Base-by-base conservation (phyloP, 768 basidiomycete genomes). In the Lentinula edodes region DNA sequence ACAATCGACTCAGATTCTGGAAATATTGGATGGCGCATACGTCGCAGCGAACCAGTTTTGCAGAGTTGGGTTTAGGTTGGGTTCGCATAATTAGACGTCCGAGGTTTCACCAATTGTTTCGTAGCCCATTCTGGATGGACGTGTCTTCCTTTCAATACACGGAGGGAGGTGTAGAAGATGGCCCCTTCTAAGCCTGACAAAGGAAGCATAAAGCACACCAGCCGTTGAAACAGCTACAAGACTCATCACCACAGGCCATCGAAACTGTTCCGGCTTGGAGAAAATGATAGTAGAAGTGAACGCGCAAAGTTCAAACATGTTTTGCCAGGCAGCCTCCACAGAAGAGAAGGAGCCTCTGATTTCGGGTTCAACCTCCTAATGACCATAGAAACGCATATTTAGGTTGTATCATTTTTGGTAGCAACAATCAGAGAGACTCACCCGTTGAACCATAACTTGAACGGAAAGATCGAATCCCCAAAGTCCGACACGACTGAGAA, bases 401-500 rank as follows among this genome's bases (percentile, higher is more conserved):
- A 3, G 3, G 28, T 28, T 4, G 3, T 28, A 3, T 2, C 2
- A 28, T 45, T 18, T 15, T 2, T 45, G 7, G 15, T n/a, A 45
- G 15, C 16, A 7, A 18, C 18, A n/a, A 18, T 18, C 23, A 3
- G 23, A 20, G 20, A 23, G 23, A 18, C 20, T 18, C 20, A 12
- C 69, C 68, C 70, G 57, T 62, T 73, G 72, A n/a, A 72, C 63
- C 39, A 72, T 66, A 6, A 66, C 58, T 56, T 73, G 72, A 3
- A 64, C 68, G 43, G 66, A 66, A 18, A 73, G 66, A 58, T 73
- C 71, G 36, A 72, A 73, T 9, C 71, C 71, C 72, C 72, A 72
- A 13, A 73, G 64, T 12, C 72, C 71, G 10, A 71, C 48, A 5
- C 72, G 65, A 53, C 71, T 72, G n/a, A 66, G 43, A 23, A 68